phyloP scores from a whole-genome alignment of 495 filamentous ascomycete genomes.

The Entonaema liquescens region DNA sequence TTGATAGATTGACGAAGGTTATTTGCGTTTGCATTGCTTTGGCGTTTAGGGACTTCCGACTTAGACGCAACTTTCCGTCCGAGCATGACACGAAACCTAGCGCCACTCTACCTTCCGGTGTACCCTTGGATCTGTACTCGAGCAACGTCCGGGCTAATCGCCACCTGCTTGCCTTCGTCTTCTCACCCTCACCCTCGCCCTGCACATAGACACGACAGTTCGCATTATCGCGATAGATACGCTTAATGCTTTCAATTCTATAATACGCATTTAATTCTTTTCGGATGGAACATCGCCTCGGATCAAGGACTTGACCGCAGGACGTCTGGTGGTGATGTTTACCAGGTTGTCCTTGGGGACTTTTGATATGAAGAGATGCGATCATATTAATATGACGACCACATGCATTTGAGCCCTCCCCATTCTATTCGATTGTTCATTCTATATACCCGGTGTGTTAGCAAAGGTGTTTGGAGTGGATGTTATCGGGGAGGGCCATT shows the following conservation, averaged over 20 bases:
- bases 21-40: slow-evolving; percentile 50
- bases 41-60: slow-evolving; percentile 41
- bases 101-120: slow-evolving; percentile 9
- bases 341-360: slow-evolving; percentile 22
- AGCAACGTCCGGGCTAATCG: slow-evolving; percentile 13
- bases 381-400: slow-evolving; percentile 42
- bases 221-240: slow-evolving; percentile 46
- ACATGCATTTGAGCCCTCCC: slow-evolving; percentile 43
- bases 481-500: slow-evolving; percentile 45
- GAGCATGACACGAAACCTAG: slow-evolving; percentile 32
- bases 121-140: slow-evolving; percentile 7
- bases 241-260: slow-evolving; percentile 46
- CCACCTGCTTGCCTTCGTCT: slow-evolving; percentile 11
- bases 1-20: slow-evolving; percentile 53
- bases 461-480: slow-evolving; percentile 43
- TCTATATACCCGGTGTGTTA: slow-evolving; percentile 54
- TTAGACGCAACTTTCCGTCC: slow-evolving; percentile 25
- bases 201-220: slow-evolving; percentile 45
- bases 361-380: slow-evolving; percentile 36
- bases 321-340: slow-evolving; percentile 20
- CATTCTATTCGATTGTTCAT: slow-evolving; percentile 52
- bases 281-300: slow-evolving; percentile 38
- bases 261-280: slow-evolving; percentile 33
- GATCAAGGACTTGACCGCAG: slow-evolving; percentile 31
- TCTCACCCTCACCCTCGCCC: slow-evolving; percentile 20